These are phyloP conservation scores for Pseudogymnoascus sp. DNA, from an alignment of 2,329 filamentous ascomycete species.

Conservation along the genomic window DNA sequence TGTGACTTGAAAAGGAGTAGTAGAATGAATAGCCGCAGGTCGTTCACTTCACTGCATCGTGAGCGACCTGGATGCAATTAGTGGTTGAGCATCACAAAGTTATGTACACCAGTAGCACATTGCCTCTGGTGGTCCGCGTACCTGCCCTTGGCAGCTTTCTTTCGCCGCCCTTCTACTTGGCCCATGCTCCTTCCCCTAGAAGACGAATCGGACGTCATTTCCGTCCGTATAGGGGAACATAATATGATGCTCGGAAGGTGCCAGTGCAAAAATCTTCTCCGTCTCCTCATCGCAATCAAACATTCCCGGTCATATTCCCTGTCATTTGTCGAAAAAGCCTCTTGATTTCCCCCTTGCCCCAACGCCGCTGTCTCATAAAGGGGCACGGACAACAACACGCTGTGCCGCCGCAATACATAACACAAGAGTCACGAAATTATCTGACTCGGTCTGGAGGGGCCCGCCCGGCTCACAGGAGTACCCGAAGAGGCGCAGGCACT, in stretches of 20 bases:
- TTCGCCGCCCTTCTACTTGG: neutral
- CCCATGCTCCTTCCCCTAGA: conserved; percentile 3
- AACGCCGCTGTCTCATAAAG: conserved; percentile 6
- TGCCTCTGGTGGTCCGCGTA: neutral
- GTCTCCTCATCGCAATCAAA: conserved; percentile 6
- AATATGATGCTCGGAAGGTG: neutral
- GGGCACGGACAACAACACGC: conserved; percentile 7
- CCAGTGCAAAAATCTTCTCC: conserved; percentile 2
- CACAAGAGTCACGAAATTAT: neutral
- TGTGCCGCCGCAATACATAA: conserved; percentile 4
- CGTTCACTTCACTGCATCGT: neutral
- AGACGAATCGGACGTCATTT: neutral
- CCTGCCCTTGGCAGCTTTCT: conserved; percentile 6
- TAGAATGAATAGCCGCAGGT: conserved; percentile 2
- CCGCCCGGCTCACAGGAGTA: neutral
- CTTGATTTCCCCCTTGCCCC: conserved; percentile 3
- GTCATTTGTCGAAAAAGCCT: neutral
- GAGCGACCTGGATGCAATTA: neutral
- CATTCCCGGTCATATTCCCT: conserved; percentile 8
- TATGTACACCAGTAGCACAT: neutral
- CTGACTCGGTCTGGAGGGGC: conserved; percentile 2
- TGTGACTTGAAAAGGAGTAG: conserved; percentile 5
- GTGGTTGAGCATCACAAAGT: conserved; percentile 7
- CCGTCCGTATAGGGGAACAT: neutral
- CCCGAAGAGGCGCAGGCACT: conserved; percentile 2